Percentiles rank a stretch among this genome's conserved stretches.
phyloP scores from a whole-genome alignment of 768 basidiomycete genomes.

The Hygrophoropsis aurantiaca region DNA sequence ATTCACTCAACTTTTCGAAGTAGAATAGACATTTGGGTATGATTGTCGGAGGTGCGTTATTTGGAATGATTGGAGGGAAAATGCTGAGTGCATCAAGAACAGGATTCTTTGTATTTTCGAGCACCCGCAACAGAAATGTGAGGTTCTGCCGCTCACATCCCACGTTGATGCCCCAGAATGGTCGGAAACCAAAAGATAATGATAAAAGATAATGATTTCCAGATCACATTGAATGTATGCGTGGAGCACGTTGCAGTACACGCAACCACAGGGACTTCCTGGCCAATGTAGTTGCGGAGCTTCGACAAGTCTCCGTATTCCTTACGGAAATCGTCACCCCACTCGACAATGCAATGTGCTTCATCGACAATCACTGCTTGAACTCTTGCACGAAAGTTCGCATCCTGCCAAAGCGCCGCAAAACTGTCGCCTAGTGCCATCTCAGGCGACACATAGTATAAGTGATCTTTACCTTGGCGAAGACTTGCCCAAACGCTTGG shows the following conservation, averaged over 20 bases:
- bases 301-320: slow-evolving; percentile 25
- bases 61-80: no score
- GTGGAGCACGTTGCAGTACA: slow-evolving; percentile 27
- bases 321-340: slow-evolving; percentile 28
- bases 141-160: no score
- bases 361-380: slow-evolving; percentile 30
- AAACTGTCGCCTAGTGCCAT: slow-evolving; percentile 26
- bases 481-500: no score
- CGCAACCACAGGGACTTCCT: slow-evolving; percentile 26
- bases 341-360: slow-evolving; percentile 34
- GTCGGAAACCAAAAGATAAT: slow-evolving; percentile 25
- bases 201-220: no score
- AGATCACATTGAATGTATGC: slow-evolving; percentile 25
- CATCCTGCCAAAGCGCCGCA: slow-evolving; percentile 27
- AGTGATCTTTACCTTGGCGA: no score
- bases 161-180: slow-evolving; percentile 34
- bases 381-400: slow-evolving; percentile 21
- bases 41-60: no score
- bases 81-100: no score
- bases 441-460: slow-evolving; percentile 26
- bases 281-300: no score
- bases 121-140: no score
- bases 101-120: no score
- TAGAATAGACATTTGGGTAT: no score
- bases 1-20: no score